Base-by-base conservation (phyloP, 2,329 filamentous ascomycete species). In the Ceratocystis alfenasii region DNA sequence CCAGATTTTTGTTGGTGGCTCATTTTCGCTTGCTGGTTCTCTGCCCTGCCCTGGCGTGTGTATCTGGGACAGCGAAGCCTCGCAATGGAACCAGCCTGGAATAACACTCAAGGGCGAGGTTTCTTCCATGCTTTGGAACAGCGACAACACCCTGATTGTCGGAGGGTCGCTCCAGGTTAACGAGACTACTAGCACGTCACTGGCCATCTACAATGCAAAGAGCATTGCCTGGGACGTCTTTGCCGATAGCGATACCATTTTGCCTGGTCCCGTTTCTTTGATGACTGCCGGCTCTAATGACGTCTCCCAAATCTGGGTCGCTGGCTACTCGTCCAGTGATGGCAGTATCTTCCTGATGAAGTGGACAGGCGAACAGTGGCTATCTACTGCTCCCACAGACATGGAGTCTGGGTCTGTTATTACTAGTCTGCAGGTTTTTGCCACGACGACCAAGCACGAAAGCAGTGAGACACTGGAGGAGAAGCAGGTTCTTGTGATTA, bases 1-100 rank as follows among this genome's bases (percentile, higher is more conserved):
- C 1, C 85, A 94, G 63, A 80, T 99, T 12, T 99, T 88, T 72
- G 88, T 99, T 41, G 93, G 88, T 46, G 94, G 94, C 41, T 84
- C 83, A 8, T 99, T 97, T 72, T 79, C 84, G n/a, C 84, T 83
- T 41, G 94, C 91, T 20, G 94, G 94, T 33, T 87, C 87, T 3
- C 81, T 97, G 36, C 86, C 84, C 53, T 99, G 94, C 73, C 85
- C 87, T 2, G 86, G 84, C 60, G 83, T 99, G 28, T 99, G 94
- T 75, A 79, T 87, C 67, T 95, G 89, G 76, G 86, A 88, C 72
- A 84, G 86, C 1, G 78, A 83, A 6, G 80, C 81, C 3, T 82
- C 81, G 15, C 87, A 92, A 71, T 99, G 93, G 93, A 87, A 81
- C 71, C 83, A 87, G 46, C 88, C 91, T 15, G 91, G 90, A 7